These are phyloP conservation scores for Cyberlindnera suaveolens DNA, from an alignment of 805 yeast genomes.

Conservation along the genomic window DNA sequence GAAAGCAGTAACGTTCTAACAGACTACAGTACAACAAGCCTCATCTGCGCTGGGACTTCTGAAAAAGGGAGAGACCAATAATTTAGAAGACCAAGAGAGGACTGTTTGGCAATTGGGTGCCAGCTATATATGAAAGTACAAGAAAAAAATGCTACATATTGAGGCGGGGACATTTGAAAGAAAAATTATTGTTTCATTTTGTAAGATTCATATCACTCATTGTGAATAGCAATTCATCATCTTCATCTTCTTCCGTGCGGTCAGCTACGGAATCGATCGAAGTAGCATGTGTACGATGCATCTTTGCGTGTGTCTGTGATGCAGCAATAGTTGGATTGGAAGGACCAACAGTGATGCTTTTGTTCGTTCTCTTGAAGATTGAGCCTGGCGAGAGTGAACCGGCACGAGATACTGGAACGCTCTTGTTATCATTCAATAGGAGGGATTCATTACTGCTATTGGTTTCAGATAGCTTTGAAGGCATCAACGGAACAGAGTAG, in stretches of 20 bases:
- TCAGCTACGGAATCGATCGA: conserved; percentile 5
- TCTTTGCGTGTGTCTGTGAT: conserved; percentile 25
- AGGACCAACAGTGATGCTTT: conserved; percentile 22
- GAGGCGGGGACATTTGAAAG: neutral
- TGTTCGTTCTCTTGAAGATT: conserved; percentile 7
- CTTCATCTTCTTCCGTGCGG: conserved; percentile 40
- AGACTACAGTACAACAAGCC: too few relatives aligned
- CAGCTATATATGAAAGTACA: too few relatives aligned
- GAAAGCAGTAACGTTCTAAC: too few relatives aligned
- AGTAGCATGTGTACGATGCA: conserved; percentile 17
- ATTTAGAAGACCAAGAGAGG: too few relatives aligned
- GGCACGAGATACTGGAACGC: conserved; percentile 10
- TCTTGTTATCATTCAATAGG: conserved; percentile 5
- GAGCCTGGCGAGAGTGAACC: conserved; percentile 20
- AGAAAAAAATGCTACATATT: too few relatives aligned
- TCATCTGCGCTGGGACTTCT: too few relatives aligned
- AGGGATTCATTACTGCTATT: conserved; percentile 21
- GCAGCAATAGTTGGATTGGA: conserved; percentile 28
- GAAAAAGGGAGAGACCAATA: too few relatives aligned
- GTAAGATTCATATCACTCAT: conserved; percentile 67
- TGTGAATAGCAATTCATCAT: conserved; percentile 60
- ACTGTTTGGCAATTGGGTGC: too few relatives aligned
- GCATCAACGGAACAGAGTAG: conserved; percentile 20
- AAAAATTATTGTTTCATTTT: conserved; percentile 4
- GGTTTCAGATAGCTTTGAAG: conserved; percentile 23